A percentile compares a stretch with the other conserved stretches of the same genome.
Conservation (phyloP, 805 yeast genomes). For the Lipomyces starkeyi region DNA sequence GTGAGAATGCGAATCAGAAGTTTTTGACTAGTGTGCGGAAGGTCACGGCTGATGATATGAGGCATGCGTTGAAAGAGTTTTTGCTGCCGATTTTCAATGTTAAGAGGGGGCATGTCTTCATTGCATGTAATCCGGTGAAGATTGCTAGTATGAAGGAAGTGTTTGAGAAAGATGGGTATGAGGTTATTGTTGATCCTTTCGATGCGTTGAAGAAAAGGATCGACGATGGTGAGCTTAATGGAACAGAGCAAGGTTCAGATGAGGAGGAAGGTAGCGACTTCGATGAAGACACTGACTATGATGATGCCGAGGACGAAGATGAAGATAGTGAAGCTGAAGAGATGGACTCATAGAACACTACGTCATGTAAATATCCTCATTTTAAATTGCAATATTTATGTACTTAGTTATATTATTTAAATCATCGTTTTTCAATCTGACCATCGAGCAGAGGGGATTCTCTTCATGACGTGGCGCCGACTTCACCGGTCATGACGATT, state of each 20-base stretch:
- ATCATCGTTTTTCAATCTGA: too few relatives aligned
- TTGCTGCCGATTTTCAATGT: slow-evolving; percentile 69
- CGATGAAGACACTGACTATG: slow-evolving; percentile 31
- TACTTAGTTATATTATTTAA: too few relatives aligned
- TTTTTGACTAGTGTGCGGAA: slow-evolving; percentile 60
- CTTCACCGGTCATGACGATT: too few relatives aligned
- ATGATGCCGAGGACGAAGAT: slow-evolving; percentile 29
- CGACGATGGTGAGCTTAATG: slow-evolving; percentile 40
- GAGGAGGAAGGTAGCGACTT: slow-evolving; percentile 34
- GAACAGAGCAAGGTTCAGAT: slow-evolving; percentile 41
- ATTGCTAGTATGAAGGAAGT: slow-evolving; percentile 54
- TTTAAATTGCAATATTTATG: too few relatives aligned
- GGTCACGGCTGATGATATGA: slow-evolving; percentile 58
- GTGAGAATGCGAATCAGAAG: slow-evolving; percentile 63
- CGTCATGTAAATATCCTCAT: not conserved
- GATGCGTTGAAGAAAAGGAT: slow-evolving; percentile 41
- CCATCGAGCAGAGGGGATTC: too few relatives aligned
- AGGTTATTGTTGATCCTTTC: slow-evolving; percentile 62
- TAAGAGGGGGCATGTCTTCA: slow-evolving; percentile 62
- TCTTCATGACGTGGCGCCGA: too few relatives aligned
- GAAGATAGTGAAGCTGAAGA: slow-evolving; percentile 15
- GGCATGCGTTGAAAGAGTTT: slow-evolving; percentile 57
- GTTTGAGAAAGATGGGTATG: slow-evolving; percentile 63
- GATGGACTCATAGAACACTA: not conserved
- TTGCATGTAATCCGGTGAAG: slow-evolving; percentile 75